These are phyloP conservation scores for Scedosporium minutisporum DNA, from an alignment of 2,329 filamentous ascomycete species.

Conservation along the genomic window DNA sequence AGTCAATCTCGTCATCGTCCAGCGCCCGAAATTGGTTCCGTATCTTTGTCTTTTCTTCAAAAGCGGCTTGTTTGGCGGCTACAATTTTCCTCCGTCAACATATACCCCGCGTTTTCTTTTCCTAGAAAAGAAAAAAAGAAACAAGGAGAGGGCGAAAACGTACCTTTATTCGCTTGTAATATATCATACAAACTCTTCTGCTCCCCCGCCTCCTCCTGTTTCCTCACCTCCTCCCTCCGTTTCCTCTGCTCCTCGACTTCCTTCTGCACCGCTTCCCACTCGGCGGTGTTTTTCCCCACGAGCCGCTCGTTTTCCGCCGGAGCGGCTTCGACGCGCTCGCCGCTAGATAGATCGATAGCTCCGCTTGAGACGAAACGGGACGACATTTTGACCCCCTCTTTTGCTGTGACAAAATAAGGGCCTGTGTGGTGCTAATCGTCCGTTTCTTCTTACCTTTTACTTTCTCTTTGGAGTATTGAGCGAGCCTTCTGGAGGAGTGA, in stretches of 20 bases:
- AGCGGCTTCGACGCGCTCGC: constrained; percentile 14
- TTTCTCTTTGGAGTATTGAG: not conserved
- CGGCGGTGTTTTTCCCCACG: constrained; percentile 22
- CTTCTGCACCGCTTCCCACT: constrained; percentile 56
- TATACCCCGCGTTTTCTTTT: not conserved
- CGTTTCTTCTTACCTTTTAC: not conserved
- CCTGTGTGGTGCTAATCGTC: too few species aligned
- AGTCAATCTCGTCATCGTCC: constrained; percentile 71
- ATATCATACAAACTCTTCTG: constrained; percentile 64
- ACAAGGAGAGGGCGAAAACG: not conserved
- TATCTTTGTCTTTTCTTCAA: constrained; percentile 63
- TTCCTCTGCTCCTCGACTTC: constrained; percentile 53
- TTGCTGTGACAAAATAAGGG: not conserved
- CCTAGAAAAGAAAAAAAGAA: not conserved
- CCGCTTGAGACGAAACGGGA: constrained; percentile 48
- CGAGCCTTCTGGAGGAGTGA: too few species aligned
- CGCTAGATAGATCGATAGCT: constrained; percentile 31
- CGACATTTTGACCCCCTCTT: constrained; percentile 27
- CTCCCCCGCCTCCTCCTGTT: constrained; percentile 27
- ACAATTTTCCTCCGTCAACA: not conserved
- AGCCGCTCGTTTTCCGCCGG: constrained; percentile 14
- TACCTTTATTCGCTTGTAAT: constrained; percentile 74
- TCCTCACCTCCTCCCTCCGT: constrained; percentile 41
- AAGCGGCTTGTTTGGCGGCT: constrained; percentile 75
- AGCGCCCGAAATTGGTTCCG: constrained; percentile 70